Base-by-base conservation (phyloP, 306 rosid species). In the Cyamopsis tetragonoloba region DNA sequence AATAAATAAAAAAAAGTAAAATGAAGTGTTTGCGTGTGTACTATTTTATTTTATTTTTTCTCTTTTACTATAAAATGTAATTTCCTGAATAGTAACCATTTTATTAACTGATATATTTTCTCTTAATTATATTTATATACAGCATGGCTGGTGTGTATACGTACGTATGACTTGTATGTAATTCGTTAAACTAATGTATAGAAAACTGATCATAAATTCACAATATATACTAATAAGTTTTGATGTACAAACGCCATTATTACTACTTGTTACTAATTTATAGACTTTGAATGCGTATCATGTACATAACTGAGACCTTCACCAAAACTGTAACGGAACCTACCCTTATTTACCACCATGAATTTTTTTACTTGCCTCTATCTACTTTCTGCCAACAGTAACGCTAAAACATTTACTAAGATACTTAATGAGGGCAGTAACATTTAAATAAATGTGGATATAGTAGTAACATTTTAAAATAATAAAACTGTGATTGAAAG, bases 301-400 rank as follows among this genome's bases (percentile, higher is more conserved):
- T n/a, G 4, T 15, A 9, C 28, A 54, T 6, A 19, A 56, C 7
- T 30, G 7, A 30, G n/a, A 24, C 47, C 56, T 69, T 20, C 58
- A 57, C 60, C 59, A 19, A 34, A 13, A 60, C 43, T 7, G 48
- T 8, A 43, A 24, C 24, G 39, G 10, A 71, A 72, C 63, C 71
- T 24, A 72, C 64, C 55, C 44, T 37, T 26, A 50, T 41, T 62
- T 53, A 53, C 48, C 49, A 41, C 57, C 8, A 22, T 73, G 58
- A 64, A 12, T 27, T 42, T 53, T 18, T 54, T 15, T 1, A 3
- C 5, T 15, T 28, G 20, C 31, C 17, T 27, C 4, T 19, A 63
- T 67, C 72, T 41, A 73, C 65, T 62, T 50, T 37, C 66, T 42
- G 66, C 12, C 28, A 30, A 37, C 9, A 73, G 63, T 53, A 63